phyloP scores from a whole-genome alignment of 345 rosid genomes.

The Euphorbia pulcherrima region DNA sequence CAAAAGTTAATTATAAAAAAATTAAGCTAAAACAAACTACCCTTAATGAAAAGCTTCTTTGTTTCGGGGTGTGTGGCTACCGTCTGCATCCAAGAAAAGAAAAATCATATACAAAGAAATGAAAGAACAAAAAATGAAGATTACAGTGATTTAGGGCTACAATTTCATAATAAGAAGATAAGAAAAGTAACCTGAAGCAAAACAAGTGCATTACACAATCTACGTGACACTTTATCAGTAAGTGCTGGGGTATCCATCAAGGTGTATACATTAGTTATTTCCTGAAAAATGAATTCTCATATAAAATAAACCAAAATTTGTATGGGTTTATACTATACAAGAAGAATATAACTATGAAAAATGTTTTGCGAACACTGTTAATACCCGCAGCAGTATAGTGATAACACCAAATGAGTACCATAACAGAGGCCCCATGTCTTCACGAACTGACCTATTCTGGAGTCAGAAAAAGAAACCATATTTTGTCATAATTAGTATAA shows the following conservation, averaged over 20 bases:
- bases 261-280: slow-evolving; percentile 38
- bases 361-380: neutral
- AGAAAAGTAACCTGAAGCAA: slow-evolving; percentile 48
- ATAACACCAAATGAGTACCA: slow-evolving; percentile 52
- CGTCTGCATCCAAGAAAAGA: slow-evolving; percentile 35
- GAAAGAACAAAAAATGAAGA: no score
- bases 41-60: slow-evolving; percentile 35
- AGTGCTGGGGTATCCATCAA: slow-evolving; percentile 27
- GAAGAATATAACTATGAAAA: neutral
- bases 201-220: slow-evolving; percentile 47
- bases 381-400: slow-evolving; percentile 41
- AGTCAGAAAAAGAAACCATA: neutral
- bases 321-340: neutral
- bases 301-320: neutral
- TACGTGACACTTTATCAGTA: slow-evolving; percentile 20
- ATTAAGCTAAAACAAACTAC: slow-evolving; percentile 30
- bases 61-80: slow-evolving; percentile 56
- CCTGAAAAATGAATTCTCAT: slow-evolving; percentile 33
- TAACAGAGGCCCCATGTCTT: slow-evolving; percentile 42
- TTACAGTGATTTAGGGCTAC: no score
- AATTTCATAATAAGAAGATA: neutral
- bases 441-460: slow-evolving; percentile 33
- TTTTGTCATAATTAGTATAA: neutral
- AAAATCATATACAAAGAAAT: no score
- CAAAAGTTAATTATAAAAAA: no score